Percentiles rank a stretch among this genome's conserved stretches.
phyloP scores from a whole-genome alignment of 345 rosid species.

The Citrus sp. region DNA sequence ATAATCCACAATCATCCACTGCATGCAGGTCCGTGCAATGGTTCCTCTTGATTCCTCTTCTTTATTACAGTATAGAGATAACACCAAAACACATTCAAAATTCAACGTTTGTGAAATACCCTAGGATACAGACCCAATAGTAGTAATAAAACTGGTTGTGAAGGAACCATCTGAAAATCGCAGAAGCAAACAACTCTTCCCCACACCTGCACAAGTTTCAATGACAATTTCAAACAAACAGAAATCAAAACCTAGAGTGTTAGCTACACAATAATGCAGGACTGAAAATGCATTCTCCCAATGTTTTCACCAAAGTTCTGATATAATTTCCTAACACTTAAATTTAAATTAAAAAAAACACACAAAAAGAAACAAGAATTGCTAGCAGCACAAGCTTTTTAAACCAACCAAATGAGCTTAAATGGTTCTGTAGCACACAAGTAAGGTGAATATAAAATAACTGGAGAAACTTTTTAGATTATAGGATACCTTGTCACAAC shows the following conservation, averaged over 20 bases:
- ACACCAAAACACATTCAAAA: not conserved
- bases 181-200: conserved; percentile 91
- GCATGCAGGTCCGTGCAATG: not conserved
- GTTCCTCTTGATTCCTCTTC: not conserved
- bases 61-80: not conserved
- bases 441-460: not conserved
- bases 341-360: not conserved
- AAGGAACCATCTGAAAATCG: conserved; percentile 97
- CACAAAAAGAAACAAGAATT: not conserved
- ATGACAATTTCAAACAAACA: not conserved
- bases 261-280: not conserved
- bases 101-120: not conserved
- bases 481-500: not conserved
- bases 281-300: not conserved
- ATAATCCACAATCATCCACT: not conserved
- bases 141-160: conserved; percentile 91
- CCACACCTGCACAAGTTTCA: conserved; percentile 53
- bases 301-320: not conserved
- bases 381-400: not conserved
- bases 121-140: conserved; percentile 62
- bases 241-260: not conserved
- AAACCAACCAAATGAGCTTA: not conserved
- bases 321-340: not conserved
- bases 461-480: not conserved
- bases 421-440: not conserved